These are phyloP conservation scores for Capsicum rhomboideum DNA, from an alignment of 257 asterid genomes.

Conservation along the genomic window DNA sequence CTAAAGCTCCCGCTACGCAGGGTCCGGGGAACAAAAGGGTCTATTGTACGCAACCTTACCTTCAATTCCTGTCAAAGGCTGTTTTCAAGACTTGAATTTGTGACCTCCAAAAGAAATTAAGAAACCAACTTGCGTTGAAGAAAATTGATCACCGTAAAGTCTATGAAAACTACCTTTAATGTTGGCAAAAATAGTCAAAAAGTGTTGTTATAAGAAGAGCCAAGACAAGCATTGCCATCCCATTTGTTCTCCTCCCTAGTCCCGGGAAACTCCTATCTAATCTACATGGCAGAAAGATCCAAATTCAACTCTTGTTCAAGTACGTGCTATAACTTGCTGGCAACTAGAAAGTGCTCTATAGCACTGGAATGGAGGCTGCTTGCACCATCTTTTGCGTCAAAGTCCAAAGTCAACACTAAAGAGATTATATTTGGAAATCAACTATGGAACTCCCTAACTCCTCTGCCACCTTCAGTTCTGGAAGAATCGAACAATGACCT, in stretches of 20 bases:
- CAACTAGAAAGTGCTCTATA: background rate
- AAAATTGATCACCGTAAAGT: background rate
- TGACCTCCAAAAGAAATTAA: background rate
- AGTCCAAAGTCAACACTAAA: background rate
- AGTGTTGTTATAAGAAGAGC: background rate
- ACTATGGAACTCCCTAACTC: conserved; percentile 32
- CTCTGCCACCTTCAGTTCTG: conserved; percentile 53
- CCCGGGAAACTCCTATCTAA: background rate
- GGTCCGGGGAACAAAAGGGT: no score
- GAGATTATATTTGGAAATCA: conserved; percentile 52
- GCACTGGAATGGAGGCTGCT: background rate
- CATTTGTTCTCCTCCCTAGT: background rate
- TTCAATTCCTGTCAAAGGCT: no score
- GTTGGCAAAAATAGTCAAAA: background rate
- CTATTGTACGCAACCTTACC: no score
- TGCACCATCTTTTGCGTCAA: background rate
- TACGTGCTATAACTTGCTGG: background rate
- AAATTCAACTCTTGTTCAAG: background rate
- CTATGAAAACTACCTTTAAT: background rate
- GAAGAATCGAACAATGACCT: conserved; percentile 24
- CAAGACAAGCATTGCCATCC: background rate
- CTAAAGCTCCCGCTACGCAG: no score
- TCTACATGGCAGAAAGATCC: background rate
- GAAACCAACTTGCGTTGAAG: background rate
- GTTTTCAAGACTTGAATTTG: no score